Evolutionary conservation across 805 yeast genomes (phyloP).

Genomic region (Candida pini): DNA sequence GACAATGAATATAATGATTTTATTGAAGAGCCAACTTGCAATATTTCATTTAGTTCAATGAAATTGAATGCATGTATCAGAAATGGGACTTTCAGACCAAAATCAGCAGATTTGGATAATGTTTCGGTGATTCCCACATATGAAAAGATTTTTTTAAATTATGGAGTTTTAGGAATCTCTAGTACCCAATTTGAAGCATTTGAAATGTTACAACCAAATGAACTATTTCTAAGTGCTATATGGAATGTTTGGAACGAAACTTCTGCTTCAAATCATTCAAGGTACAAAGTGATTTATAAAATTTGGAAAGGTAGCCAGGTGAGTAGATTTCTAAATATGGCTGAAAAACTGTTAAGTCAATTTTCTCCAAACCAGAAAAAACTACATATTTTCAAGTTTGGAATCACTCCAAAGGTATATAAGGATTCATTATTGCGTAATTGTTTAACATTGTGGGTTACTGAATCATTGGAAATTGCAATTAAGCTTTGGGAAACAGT

Average conservation of each 20-base stretch:
- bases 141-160: conserved; percentile 6
- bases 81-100: conserved; percentile 8
- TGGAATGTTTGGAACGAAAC: conserved; percentile 20
- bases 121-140: conserved; percentile 11
- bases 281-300: conserved; percentile 13
- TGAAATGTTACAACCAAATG: conserved; percentile 7
- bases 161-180: conserved; percentile 8
- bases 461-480: too few species aligned
- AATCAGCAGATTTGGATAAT: conserved; percentile 11
- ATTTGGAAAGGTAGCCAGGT: conserved; percentile 17
- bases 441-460: too few species aligned
- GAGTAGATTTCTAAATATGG: conserved; percentile 1
- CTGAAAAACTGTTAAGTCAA: background rate
- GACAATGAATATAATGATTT: too few species aligned
- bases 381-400: conserved; percentile 16
- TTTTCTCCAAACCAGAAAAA: conserved; percentile 2
- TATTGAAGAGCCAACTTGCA: background rate
- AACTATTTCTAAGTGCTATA: conserved; percentile 10
- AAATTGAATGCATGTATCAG: conserved; percentile 11
- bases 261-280: conserved; percentile 1
- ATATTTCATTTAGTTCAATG: conserved; percentile 3
- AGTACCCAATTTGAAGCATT: conserved; percentile 18
- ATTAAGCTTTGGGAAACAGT: conserved; percentile 16
- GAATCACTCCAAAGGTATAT: conserved; percentile 14
- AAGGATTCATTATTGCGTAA: conserved; percentile 17